These are phyloP conservation scores for Eudorina sp. DNA, from an alignment of 139 green algal genomes.

Conservation along the genomic window DNA sequence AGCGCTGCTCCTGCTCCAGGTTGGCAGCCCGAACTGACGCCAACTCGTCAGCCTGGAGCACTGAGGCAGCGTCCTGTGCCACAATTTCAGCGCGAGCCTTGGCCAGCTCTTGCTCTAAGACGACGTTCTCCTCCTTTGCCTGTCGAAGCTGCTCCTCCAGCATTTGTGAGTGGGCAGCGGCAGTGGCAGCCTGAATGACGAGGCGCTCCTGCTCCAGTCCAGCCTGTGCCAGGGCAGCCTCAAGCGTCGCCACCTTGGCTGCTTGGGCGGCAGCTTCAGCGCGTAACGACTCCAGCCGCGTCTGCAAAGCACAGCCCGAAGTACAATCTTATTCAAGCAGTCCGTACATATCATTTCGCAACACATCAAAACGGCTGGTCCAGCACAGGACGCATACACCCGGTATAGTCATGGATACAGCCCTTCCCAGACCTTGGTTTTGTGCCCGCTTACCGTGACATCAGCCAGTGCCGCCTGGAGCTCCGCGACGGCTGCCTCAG, in stretches of 20 bases:
- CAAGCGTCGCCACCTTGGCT: background rate
- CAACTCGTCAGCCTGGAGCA: background rate
- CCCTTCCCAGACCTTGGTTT: too few species aligned
- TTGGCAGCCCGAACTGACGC: background rate
- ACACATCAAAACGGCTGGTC: too few species aligned
- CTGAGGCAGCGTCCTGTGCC: background rate
- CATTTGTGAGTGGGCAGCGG: constrained; percentile 2
- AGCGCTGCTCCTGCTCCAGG: background rate
- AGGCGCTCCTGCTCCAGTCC: background rate
- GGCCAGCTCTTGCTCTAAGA: background rate
- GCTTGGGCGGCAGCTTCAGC: background rate
- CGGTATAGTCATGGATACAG: too few species aligned
- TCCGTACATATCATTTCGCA: background rate
- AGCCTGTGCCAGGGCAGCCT: background rate
- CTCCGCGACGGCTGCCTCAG: background rate
- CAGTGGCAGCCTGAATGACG: background rate
- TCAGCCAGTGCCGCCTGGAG: background rate
- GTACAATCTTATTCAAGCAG: background rate
- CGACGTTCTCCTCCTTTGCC: background rate
- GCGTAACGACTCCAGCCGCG: background rate
- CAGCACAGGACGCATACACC: too few species aligned
- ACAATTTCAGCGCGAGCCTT: background rate
- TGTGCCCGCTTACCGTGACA: background rate
- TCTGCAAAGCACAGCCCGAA: background rate
- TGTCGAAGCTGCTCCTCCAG: constrained; percentile 3